Conservation (phyloP, 2,329 filamentous ascomycete species). For the Alternaria burnsii region DNA sequence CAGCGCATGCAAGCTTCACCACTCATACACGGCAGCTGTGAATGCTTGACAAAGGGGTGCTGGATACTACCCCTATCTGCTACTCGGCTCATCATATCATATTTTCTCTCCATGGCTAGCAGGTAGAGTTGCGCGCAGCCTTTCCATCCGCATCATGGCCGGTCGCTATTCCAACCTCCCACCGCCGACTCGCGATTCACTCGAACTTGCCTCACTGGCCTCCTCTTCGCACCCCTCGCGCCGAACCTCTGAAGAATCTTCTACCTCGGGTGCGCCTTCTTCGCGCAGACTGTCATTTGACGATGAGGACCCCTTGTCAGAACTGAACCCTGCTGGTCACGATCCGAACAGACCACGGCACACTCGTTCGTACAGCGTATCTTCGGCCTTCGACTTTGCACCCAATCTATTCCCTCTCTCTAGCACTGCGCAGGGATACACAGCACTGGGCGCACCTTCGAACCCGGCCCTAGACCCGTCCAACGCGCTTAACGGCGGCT, state of each 20-base stretch:
- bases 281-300: conserved; percentile 90
- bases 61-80: conserved; percentile 22
- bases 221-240: conserved; percentile 76
- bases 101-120: conserved; percentile 37
- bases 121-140: conserved; percentile 27
- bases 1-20: conserved; percentile 29
- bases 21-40: conserved; percentile 22
- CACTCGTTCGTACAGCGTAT: conserved; percentile 83
- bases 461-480: conserved; percentile 62
- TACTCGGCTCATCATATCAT: conserved; percentile 2
- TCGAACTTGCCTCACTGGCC: conserved; percentile 94
- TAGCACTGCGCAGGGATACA: conserved; percentile 79
- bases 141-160: conserved; percentile 43
- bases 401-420: conserved; percentile 91
- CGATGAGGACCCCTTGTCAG: conserved; percentile 78
- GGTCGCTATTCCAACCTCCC: conserved; percentile 49
- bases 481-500: conserved; percentile 73
- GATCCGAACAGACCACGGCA: conserved; percentile 53
- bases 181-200: conserved; percentile 77
- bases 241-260: conserved; percentile 75
- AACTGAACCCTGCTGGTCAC: conserved; percentile 63
- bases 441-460: conserved; percentile 81
- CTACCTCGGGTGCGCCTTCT: conserved; percentile 86
- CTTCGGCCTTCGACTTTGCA: conserved; percentile 95
- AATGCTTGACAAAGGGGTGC: conserved; percentile 19